A percentile compares a stretch with the other conserved stretches of the same genome.
Evolutionary conservation across 495 filamentous ascomycete genomes (phyloP).

Genomic region (Delitschia confertaspora): DNA sequence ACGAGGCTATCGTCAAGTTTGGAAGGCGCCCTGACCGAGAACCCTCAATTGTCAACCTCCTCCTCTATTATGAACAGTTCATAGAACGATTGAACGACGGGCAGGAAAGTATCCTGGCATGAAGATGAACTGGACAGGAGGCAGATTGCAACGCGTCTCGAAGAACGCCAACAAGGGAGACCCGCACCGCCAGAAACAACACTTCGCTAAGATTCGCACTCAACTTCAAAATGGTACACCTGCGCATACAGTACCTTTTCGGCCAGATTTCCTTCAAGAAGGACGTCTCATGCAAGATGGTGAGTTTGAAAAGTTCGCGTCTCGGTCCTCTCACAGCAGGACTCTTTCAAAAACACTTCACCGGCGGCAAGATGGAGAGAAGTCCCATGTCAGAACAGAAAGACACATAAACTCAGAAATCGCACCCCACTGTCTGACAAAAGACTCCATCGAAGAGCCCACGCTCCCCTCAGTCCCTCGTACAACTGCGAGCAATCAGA

Average conservation of each 20-base stretch:
- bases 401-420: not conserved
- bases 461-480: not conserved
- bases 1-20: too few species aligned
- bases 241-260: constrained; percentile 3
- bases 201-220: constrained; percentile 23
- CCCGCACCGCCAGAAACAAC: constrained; percentile 22
- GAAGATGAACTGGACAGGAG: constrained; percentile 31
- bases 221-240: constrained; percentile 16
- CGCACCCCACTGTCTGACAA: not conserved
- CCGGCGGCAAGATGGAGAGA: not conserved
- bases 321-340: constrained; percentile 5
- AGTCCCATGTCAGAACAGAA: not conserved
- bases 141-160: constrained; percentile 23
- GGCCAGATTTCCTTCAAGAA: constrained; percentile 11
- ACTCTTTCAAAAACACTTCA: constrained; percentile 11
- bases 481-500: not conserved
- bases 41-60: too few species aligned
- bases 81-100: too few species aligned
- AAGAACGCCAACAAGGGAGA: constrained; percentile 12
- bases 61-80: too few species aligned
- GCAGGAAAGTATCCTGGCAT: too few species aligned
- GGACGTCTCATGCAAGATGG: constrained; percentile 4
- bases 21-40: too few species aligned
- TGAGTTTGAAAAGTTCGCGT: constrained; percentile 5
- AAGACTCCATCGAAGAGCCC: not conserved